phyloP scores from a whole-genome alignment of 306 rosid genomes.

The Trifolium fragiferum region DNA sequence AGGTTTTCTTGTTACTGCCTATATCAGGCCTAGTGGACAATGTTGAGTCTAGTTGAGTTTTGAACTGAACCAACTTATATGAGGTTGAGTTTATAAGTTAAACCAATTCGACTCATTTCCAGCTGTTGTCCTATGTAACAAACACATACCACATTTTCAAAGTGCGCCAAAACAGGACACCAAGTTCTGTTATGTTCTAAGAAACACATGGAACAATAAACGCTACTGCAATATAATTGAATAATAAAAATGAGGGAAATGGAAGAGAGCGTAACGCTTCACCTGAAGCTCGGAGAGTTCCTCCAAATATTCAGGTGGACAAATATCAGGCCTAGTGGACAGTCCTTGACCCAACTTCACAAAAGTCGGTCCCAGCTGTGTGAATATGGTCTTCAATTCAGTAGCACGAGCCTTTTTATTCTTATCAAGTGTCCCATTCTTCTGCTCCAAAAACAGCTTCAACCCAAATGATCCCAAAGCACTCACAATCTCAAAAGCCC shows the following conservation, averaged over 20 bases:
- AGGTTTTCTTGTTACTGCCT: too few species aligned
- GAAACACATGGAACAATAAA: not conserved
- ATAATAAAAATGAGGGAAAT: not conserved
- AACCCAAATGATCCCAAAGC: conserved; percentile 70
- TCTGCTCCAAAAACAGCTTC: conserved; percentile 68
- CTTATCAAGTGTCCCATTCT: conserved; percentile 60
- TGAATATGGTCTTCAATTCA: conserved; percentile 68
- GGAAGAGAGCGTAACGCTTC: conserved; percentile 20
- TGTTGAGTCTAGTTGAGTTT: not conserved
- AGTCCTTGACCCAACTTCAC: conserved; percentile 90
- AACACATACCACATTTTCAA: conserved; percentile 8
- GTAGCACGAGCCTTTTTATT: conserved; percentile 68
- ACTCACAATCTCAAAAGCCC: conserved; percentile 68
- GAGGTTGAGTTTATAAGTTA: not conserved
- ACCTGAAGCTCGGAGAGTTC: conserved; percentile 93
- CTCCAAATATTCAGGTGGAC: conserved; percentile 86
- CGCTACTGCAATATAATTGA: not conserved
- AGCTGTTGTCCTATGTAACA: not conserved
- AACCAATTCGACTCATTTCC: not conserved
- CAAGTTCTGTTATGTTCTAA: not conserved
- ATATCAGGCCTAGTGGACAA: too few species aligned
- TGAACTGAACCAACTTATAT: not conserved
- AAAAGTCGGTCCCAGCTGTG: conserved; percentile 82
- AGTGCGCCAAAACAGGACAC: not conserved
- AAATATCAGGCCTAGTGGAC: conserved; percentile 90